phyloP scores from a whole-genome alignment of 257 asterid genomes.

The Solanum arcanum region DNA sequence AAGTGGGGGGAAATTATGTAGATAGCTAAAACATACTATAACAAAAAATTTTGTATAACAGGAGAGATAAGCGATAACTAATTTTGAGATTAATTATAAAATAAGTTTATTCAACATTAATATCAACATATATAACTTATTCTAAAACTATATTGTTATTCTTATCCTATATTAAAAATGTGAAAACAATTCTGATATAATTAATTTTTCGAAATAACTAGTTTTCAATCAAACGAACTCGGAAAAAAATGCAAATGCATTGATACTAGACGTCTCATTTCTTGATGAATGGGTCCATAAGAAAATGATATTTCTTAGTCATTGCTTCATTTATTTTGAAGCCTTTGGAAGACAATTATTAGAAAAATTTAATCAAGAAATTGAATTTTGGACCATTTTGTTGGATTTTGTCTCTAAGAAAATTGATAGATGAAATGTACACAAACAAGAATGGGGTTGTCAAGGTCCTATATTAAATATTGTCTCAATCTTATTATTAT shows the following conservation, averaged over 20 bases:
- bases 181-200: fast-evolving
- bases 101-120: too few species aligned
- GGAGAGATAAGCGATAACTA: not conserved
- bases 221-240: not conserved
- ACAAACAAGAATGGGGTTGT: not conserved
- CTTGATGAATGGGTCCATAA: not conserved
- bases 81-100: not conserved
- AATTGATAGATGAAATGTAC: not conserved
- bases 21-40: not conserved
- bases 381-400: not conserved
- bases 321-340: not conserved
- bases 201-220: not conserved
- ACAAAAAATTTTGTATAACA: not conserved
- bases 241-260: not conserved
- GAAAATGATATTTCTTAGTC: not conserved
- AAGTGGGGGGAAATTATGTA: not conserved
- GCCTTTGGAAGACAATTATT: not conserved
- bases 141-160: too few species aligned
- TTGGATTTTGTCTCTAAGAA: not conserved
- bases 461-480: not conserved
- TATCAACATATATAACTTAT: too few species aligned
- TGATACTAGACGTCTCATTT: not conserved
- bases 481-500: not conserved
- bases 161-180: not conserved
- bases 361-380: not conserved